Evolutionary conservation across 371 early-diverging fungal species (phyloP).

Genomic region (Homolaphlyctis polyrhiza): DNA sequence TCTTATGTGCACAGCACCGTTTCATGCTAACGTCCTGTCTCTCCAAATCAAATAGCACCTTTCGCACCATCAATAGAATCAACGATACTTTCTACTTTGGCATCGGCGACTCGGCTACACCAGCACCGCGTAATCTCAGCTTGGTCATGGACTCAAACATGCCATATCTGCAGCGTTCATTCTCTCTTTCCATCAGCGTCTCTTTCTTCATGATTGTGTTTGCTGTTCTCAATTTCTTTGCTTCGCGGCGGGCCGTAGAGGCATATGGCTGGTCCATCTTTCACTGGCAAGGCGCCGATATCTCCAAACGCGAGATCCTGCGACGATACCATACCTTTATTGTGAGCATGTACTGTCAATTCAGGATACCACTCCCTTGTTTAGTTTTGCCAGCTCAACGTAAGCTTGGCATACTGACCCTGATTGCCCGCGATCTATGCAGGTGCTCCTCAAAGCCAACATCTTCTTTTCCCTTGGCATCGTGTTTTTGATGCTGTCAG

Average conservation of each 20-base stretch:
- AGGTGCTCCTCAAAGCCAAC: constrained; percentile 21
- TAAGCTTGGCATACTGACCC: too few relatives aligned
- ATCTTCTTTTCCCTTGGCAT: constrained; percentile 24
- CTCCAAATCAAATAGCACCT: not conserved
- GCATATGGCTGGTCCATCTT: not conserved
- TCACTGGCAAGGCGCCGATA: not conserved
- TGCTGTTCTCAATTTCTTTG: not conserved
- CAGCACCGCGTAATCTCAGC: not conserved
- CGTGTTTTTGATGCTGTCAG: constrained; percentile 10
- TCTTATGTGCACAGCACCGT: not conserved
- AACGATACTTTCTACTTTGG: not conserved
- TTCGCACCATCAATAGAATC: constrained; percentile 1
- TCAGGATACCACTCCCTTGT: too few relatives aligned
- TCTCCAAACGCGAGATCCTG: not conserved
- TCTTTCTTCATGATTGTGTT: not conserved
- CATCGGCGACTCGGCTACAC: not conserved
- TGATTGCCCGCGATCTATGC: too few relatives aligned
- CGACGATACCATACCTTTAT: not conserved
- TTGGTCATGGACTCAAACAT: not conserved
- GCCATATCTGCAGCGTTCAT: not conserved
- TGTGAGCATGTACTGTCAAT: not conserved
- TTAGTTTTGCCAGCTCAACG: too few relatives aligned
- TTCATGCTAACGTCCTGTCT: not conserved
- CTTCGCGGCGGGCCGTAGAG: not conserved
- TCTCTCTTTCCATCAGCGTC: not conserved